Base-by-base conservation (phyloP, 2,329 filamentous ascomycete genomes). In the Sphaerostilbella broomeana region DNA sequence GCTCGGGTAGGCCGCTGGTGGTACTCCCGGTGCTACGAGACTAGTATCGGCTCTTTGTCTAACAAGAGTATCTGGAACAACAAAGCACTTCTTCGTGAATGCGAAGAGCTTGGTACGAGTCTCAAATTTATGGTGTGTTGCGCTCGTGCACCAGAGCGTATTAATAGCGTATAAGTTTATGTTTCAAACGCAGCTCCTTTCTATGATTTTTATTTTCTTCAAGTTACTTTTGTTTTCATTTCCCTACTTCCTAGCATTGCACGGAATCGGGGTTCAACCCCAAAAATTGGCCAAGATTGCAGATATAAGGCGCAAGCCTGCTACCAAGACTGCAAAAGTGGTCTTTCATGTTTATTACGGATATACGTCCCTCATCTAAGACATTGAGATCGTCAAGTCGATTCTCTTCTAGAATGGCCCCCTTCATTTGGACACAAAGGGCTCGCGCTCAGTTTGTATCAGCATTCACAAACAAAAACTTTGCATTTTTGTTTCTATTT, bases 11-110 rank as follows among this genome's bases (percentile, higher is more conserved):
- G 88, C 2, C 76, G 92, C 29, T 97, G 90, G 87, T 98, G 92
- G 92, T 97, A 95, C 62, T 85, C 79, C 8, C 79, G 84, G 37
- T 95, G 90, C 67, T 97, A 95, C 59, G 90, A 95, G 62, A 77
- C 74, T 41, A 71, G 75, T 4, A 69, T 80, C 7, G 61, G 75
- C n/a, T 43, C 47, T 24, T 43, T 43, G 59, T 66, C 21, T 51
- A 69, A 35, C 58, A 59, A 55, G 44, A 76, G 84, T 58, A 85
- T 97, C 49, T 97, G 89, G 83, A 74, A 72, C 32, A 84, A 95
- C 56, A 76, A 73, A 40, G 72, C 73, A 8, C 64, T 97, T 19
- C 67, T 97, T 32, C 69, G 77, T 12, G 92, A 98, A 64, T 95
- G 89, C 54, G 85, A 94, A 62, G 81, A 84, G 58, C 81, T 84